Conservation (phyloP, 495 filamentous ascomycete species). For the Aspergillus conjunctus region DNA sequence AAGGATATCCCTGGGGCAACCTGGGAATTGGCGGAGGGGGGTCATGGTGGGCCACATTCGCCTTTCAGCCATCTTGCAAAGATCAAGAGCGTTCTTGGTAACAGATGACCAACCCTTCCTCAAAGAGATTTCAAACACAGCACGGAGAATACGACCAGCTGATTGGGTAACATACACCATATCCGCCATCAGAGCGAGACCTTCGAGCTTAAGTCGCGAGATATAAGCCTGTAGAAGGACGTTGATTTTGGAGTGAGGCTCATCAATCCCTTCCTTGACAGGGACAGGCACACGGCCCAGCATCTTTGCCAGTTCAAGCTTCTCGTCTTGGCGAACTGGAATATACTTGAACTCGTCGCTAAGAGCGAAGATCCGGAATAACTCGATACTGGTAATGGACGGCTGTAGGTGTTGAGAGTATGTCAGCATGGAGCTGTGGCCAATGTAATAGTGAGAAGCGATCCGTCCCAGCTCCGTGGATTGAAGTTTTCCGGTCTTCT, state of each 20-base stretch:
- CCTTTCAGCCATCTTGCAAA: conserved; percentile 99
- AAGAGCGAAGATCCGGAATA: conserved; percentile 96
- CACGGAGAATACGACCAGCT: conserved; percentile 90
- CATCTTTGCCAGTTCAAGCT: conserved; percentile 91
- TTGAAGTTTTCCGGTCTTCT: conserved; percentile 85
- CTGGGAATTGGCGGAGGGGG: conserved; percentile 86
- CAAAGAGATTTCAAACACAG: conserved; percentile 93
- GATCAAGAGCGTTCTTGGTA: conserved; percentile 85
- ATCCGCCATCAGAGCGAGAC: conserved; percentile 95
- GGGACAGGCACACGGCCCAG: conserved; percentile 88
- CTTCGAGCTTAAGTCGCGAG: conserved; percentile 89
- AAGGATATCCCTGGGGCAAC: conserved; percentile 80
- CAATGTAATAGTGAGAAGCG: conserved; percentile 98
- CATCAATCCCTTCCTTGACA: conserved; percentile 96
- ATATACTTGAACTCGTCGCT: conserved; percentile 99
- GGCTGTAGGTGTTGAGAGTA: conserved; percentile 97
- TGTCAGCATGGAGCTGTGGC: conserved; percentile 90
- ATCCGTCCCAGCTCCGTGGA: conserved; percentile 93
- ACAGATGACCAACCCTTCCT: conserved; percentile 97
- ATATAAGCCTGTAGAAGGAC: conserved; percentile 98
- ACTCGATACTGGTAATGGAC: conserved; percentile 83
- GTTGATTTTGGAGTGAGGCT: conserved; percentile 98
- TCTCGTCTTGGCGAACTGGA: conserved; percentile 95
- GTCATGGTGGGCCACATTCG: conserved; percentile 99
- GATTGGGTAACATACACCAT: conserved; percentile 99